Base-by-base conservation (phyloP, 2,329 filamentous ascomycete species). In the Neonectria faginata region DNA sequence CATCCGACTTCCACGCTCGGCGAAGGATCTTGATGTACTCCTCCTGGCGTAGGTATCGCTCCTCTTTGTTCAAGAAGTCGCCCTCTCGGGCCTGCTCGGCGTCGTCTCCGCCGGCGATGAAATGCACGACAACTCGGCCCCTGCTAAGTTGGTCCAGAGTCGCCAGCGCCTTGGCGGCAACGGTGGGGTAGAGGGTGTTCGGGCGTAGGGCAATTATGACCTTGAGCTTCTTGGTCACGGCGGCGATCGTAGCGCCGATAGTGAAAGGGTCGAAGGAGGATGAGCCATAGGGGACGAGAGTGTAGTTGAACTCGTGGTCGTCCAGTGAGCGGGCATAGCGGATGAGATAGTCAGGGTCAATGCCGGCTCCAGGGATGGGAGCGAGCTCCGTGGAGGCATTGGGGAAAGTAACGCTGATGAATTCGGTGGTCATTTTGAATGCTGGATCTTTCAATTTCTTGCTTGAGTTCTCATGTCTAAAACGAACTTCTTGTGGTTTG, bases 1-100 rank as follows among this genome's bases (percentile, higher is more conserved):
- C 86, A 0, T 79, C 55, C 0, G 86, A 88, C 20, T 80, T 72
- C 87, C 87, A 89, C 0, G 86, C 86, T 0, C 86, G 84, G 20
- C 84, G 82, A 3, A 89, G 80, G 69, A 89, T 89, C 65, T 80
- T 80, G 78, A 89, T 88, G 75, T 89, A 89, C 67, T 89, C 87
- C 72, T 89, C 87, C 6, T 87, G 78, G 0, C 87, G 83, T 10
- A 72, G 84, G 67, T 89, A 89, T 9, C 87, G 83, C 72, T 88
- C 78, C 10, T 85, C 82, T 70, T 89, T 89, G 73, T 71, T 79
- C 2, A 88, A 71, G 70, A 87, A 89, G 67, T 89, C 87, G 11
- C 87, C 87, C 73, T 89, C 87, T 27, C 80, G 81, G 1, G 86
- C 86, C 74, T 89, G 87, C 66, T 89, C 87, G 3, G 76, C 83